Evolutionary conservation across 768 basidiomycete genomes (phyloP).

Genomic region (Inosperma sp.): DNA sequence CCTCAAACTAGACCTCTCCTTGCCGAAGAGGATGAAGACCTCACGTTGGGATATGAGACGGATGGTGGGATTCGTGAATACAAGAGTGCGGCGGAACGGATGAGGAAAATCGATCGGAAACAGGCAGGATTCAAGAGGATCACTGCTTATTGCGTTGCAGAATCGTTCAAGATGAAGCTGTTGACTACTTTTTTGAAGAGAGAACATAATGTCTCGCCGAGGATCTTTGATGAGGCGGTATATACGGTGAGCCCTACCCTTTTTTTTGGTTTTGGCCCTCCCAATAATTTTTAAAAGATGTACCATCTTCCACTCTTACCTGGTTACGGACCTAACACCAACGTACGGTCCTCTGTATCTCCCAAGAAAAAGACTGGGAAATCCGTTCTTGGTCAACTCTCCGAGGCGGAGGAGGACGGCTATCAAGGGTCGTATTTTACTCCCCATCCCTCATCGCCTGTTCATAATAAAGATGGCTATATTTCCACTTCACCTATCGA

Average conservation of each 20-base stretch:
- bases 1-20: slow-evolving; percentile 77
- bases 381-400: slow-evolving; percentile 62
- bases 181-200: slow-evolving; percentile 83
- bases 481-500: slow-evolving; percentile 48
- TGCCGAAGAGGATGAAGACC: slow-evolving; percentile 39
- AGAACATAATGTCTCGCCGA: slow-evolving; percentile 84
- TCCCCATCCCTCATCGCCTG: slow-evolving; percentile 30
- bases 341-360: slow-evolving; percentile 78
- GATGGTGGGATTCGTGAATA: slow-evolving; percentile 67
- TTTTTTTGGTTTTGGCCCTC: neutral
- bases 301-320: slow-evolving; percentile 90
- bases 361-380: slow-evolving; percentile 46
- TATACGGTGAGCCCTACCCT: slow-evolving; percentile 65
- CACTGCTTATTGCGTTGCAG: slow-evolving; percentile 87
- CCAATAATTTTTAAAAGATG: slow-evolving; percentile 46
- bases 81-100: slow-evolving; percentile 82
- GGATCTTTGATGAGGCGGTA: slow-evolving; percentile 89
- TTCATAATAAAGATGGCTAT: slow-evolving; percentile 57
- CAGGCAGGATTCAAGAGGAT: slow-evolving; percentile 75
- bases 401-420: slow-evolving; percentile 85
- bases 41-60: slow-evolving; percentile 59
- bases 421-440: slow-evolving; percentile 85
- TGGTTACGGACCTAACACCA: slow-evolving; percentile 81
- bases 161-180: slow-evolving; percentile 79
- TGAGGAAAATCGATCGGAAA: slow-evolving; percentile 82